Evolutionary conservation across 495 filamentous ascomycete genomes (phyloP).

Genomic region (Xylaria telfairii): DNA sequence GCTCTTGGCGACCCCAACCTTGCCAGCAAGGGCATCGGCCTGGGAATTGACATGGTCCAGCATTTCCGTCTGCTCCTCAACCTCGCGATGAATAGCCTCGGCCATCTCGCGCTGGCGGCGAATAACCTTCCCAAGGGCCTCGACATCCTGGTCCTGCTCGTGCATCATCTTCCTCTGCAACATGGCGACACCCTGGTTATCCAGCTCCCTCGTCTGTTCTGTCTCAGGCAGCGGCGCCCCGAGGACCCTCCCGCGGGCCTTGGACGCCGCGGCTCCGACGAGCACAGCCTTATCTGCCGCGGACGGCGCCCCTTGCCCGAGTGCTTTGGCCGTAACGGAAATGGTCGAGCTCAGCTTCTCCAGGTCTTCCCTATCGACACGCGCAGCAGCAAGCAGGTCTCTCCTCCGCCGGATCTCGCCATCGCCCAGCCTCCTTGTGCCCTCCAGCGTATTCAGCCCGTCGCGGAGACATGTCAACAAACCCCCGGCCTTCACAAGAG

Average conservation of each 20-base stretch:
- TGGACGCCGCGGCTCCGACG: conserved; percentile 38
- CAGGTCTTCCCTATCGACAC: conserved; percentile 84
- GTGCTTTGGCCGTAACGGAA: conserved; percentile 50
- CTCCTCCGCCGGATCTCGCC: conserved; percentile 85
- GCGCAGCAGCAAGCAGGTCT: conserved; percentile 77
- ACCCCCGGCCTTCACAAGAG: conserved; percentile 74
- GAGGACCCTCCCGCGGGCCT: conserved; percentile 67
- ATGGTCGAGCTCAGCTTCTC: conserved; percentile 80
- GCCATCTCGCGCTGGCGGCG: conserved; percentile 85
- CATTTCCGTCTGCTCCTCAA: conserved; percentile 84
- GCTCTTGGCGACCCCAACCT: conserved; percentile 84
- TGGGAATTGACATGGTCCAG: conserved; percentile 78
- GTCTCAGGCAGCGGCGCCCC: conserved; percentile 82
- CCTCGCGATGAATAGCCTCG: conserved; percentile 80
- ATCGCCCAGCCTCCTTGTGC: conserved; percentile 65
- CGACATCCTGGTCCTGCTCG: conserved; percentile 84
- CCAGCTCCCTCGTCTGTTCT: conserved; percentile 82
- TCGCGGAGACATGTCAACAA: conserved; percentile 72
- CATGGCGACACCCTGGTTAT: conserved; percentile 87
- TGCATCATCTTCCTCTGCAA: conserved; percentile 83
- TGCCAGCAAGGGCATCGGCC: conserved; percentile 71
- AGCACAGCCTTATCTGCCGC: conserved; percentile 42
- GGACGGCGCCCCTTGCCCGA: conserved; percentile 31
- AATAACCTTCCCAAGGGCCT: conserved; percentile 77
- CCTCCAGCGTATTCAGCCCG: conserved; percentile 65